Percentiles rank a stretch among this genome's conserved stretches.
Conservation (phyloP, 352 stramenopile species). For the Phytopythium chamaehyphon region DNA sequence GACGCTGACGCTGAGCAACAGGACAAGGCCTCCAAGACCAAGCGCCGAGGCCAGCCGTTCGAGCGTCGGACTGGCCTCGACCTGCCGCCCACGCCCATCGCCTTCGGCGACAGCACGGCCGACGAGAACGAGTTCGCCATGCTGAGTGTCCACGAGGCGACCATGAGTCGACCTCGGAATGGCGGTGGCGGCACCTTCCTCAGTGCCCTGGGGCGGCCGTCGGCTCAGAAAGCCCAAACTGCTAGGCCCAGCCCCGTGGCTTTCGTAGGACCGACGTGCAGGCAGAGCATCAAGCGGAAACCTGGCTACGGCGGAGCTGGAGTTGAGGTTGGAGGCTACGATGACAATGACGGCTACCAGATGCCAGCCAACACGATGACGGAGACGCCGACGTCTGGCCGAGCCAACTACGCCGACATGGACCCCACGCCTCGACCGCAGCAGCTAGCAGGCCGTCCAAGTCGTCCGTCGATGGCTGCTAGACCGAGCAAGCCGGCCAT, state of each 20-base stretch:
- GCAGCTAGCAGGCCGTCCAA: background rate
- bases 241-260: slow-evolving; percentile 27
- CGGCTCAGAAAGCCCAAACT: slow-evolving; percentile 18
- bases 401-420: slow-evolving; percentile 26
- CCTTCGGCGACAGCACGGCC: slow-evolving; percentile 21
- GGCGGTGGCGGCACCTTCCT: slow-evolving; percentile 43
- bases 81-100: slow-evolving; percentile 16
- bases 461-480: slow-evolving; percentile 6
- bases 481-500: no score
- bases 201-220: slow-evolving; percentile 25
- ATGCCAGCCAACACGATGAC: slow-evolving; percentile 11
- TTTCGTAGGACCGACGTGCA: slow-evolving; percentile 43
- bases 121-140: slow-evolving; percentile 77
- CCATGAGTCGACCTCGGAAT: slow-evolving; percentile 39
- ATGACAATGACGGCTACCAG: slow-evolving; percentile 18
- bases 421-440: slow-evolving; percentile 7
- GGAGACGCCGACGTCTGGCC: slow-evolving; percentile 20
- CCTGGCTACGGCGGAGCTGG: slow-evolving; percentile 10
- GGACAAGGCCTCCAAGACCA: slow-evolving; percentile 14
- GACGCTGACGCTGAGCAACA: slow-evolving; percentile 18
- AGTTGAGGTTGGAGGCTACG: slow-evolving; percentile 12
- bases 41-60: slow-evolving; percentile 19
- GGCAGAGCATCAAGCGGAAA: slow-evolving; percentile 43
- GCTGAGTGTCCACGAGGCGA: slow-evolving; percentile 66
- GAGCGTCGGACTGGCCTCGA: slow-evolving; percentile 8